A percentile compares a stretch with the other conserved stretches of the same genome.
phyloP scores from a whole-genome alignment of 306 rosid species.

The Prunus davidiana region DNA sequence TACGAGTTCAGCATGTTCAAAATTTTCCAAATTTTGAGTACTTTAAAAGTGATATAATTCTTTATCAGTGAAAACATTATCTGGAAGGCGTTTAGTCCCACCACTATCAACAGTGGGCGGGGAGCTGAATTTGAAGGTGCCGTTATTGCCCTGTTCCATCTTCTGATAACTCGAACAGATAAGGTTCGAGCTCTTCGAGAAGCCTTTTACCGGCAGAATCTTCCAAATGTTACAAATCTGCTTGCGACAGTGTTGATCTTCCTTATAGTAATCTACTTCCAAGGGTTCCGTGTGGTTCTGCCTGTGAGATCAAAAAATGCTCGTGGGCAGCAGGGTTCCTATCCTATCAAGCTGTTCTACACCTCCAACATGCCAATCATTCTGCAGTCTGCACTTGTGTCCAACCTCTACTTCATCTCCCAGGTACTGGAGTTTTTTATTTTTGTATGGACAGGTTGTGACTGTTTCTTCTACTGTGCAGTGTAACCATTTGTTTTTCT shows the following conservation, averaged over 20 bases:
- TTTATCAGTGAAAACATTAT: slow-evolving; percentile 76
- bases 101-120: slow-evolving; percentile 95
- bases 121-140: slow-evolving; percentile 98
- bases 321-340: slow-evolving; percentile 94
- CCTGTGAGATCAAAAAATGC: slow-evolving; percentile 96
- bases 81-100: slow-evolving; percentile 96
- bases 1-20: neutral
- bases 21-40: slow-evolving; percentile 1
- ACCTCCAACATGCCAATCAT: slow-evolving; percentile 98
- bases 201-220: slow-evolving; percentile 92
- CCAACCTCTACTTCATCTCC: slow-evolving; percentile 90
- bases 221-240: slow-evolving; percentile 90
- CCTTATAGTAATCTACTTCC: slow-evolving; percentile 85
- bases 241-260: slow-evolving; percentile 85
- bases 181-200: slow-evolving; percentile 87
- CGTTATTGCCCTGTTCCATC: slow-evolving; percentile 86
- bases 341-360: slow-evolving; percentile 90
- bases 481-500: slow-evolving; percentile 3
- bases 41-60: slow-evolving; percentile 8
- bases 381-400: slow-evolving; percentile 92
- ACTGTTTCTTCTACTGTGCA: slow-evolving; percentile 10
- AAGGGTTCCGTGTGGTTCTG: slow-evolving; percentile 95
- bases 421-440: slow-evolving; percentile 55
- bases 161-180: slow-evolving; percentile 83
- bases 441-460: neutral